A percentile compares a stretch with the other conserved stretches of the same genome.
Conservation (phyloP, 345 rosid species). For the Salix viminalis region DNA sequence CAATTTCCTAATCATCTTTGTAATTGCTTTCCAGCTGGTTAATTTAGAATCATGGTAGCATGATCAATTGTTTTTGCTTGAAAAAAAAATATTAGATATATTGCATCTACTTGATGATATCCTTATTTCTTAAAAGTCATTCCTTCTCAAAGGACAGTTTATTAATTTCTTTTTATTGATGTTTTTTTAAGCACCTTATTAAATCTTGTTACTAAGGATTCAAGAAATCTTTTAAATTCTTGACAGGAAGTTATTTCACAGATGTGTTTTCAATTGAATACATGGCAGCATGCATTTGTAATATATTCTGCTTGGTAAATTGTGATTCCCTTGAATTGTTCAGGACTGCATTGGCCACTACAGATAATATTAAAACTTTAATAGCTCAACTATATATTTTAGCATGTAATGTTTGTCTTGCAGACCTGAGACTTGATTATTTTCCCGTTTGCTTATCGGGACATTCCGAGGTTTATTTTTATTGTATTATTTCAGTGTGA, state of each 20-base stretch:
- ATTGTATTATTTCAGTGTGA: neutral
- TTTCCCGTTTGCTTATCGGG: neutral
- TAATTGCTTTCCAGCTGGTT: neutral
- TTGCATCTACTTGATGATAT: neutral
- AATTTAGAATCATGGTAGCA: neutral
- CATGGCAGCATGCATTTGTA: neutral
- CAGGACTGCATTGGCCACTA: neutral
- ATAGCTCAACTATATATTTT: neutral
- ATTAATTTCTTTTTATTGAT: neutral
- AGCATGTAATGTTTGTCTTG: neutral
- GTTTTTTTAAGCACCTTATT: neutral
- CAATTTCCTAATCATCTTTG: neutral
- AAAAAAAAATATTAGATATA: neutral
- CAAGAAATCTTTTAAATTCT: neutral
- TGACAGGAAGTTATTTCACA: neutral
- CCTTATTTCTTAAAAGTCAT: neutral
- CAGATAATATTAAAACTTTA: neutral
- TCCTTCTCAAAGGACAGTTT: neutral
- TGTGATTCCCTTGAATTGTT: neutral
- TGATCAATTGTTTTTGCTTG: neutral
- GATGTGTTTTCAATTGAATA: neutral
- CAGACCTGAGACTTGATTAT: neutral
- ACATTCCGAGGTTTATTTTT: neutral
- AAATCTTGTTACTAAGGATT: neutral
- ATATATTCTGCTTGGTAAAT: neutral